These are phyloP conservation scores for Cafeteria roenbergensis DNA, from an alignment of 108 stramenopile species.

Conservation along the genomic window DNA sequence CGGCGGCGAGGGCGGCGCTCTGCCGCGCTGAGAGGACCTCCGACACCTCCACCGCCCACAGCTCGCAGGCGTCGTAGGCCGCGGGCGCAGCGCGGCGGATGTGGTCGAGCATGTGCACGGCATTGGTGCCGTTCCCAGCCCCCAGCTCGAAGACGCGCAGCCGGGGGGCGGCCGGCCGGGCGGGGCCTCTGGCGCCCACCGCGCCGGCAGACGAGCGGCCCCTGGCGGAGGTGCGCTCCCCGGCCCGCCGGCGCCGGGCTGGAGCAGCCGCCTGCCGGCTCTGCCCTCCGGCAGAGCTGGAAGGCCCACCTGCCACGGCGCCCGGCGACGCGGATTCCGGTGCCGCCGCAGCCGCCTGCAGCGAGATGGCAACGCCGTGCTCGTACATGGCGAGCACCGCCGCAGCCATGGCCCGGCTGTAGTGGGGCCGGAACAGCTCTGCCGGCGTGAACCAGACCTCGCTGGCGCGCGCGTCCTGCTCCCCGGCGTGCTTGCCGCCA, in stretches of 20 bases:
- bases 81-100: slow-evolving; percentile 1
- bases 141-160: slow-evolving; percentile 14
- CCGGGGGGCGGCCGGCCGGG: background rate
- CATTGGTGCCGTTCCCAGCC: slow-evolving; percentile 12
- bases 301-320: no score
- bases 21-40: slow-evolving; percentile 9
- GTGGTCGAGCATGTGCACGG: slow-evolving; percentile 11
- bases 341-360: background rate
- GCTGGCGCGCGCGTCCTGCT: background rate
- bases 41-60: slow-evolving; percentile 1
- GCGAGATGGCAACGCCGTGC: no score
- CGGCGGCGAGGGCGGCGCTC: background rate
- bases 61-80: background rate
- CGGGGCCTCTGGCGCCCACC: no score
- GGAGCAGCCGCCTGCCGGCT: no score
- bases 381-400: no score
- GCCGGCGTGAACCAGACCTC: slow-evolving; percentile 9
- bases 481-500: no score
- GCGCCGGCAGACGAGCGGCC: no score
- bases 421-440: slow-evolving; percentile 14
- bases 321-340: background rate
- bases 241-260: no score
- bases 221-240: no score
- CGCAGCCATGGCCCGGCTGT: slow-evolving; percentile 6
- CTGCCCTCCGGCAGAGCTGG: no score